Base-by-base conservation (phyloP, 2,329 filamentous ascomycete genomes). In the Sporothrix euskadiensis region DNA sequence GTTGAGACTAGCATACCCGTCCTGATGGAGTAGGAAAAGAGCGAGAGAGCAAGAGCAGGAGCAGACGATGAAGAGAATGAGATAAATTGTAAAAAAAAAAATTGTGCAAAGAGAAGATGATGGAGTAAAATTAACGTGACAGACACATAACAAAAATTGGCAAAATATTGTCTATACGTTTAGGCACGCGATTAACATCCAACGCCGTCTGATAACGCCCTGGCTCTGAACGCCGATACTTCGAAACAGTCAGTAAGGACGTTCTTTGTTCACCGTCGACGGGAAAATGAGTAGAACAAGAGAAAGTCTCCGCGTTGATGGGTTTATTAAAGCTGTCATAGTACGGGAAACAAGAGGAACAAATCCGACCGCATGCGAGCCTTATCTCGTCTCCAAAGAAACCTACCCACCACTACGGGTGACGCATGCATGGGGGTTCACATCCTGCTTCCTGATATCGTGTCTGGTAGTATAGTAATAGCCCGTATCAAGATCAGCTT, bases 371-470 rank as follows among this genome's bases (percentile, higher is more conserved):
- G 30, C 32, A 30, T 47, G 10, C 39, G 14, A 22, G 41, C 26
- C 63, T 68, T 68, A 68, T 68, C 65, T 52, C 26, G 26, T 35
- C 63, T 47, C 41, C 52, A 56, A 56, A 56, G n/a, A 56, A 26
- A 19, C 52, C 49, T 49, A 10, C 39, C 39, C 39, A 47, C 39
- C 61, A 65, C 39, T 16, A 65, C 39, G 10, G 52, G 1, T 32
- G 22, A 16, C 39, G 14, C 2, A 22, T 47, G 61, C 39, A 66
- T 44, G 39, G 59, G 35, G n/a, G 59, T 9, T 16, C 12, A 26
- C 10, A 54, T 54, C 19, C 19, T n/a, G 3, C n/a, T 14, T 59
- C 56, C n/a, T 39, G 59, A 16, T 41, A 39, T 63, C 59, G 22
- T 35, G 30, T 56, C 52, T n/a, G 16, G 35, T 35, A 35, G 3